Evolutionary conservation across 352 stramenopile genomes (phyloP), one percentile per base, ranked within the genome.

Genomic region (Pythium scleroteichum): DNA sequence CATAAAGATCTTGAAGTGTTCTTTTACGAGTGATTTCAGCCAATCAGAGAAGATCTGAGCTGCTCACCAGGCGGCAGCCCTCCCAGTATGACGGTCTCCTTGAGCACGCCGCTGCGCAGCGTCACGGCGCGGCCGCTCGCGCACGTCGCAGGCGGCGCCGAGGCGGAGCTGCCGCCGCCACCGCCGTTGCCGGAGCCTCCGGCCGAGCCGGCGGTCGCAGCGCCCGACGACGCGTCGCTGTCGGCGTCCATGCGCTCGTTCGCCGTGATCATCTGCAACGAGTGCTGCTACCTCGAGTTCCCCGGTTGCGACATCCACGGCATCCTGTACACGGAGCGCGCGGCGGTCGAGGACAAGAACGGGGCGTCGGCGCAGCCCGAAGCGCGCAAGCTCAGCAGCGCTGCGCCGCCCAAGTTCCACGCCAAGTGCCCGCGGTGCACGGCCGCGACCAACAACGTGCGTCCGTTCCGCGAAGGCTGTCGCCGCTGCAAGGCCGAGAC

Each of bases 261-360:
- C 53, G 84, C 84, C 6, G 82, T 85, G 27, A 94, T 96, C 62
- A 64, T 94, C 9, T 96, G 87, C 68, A 75, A 71, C 65, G 68
- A 82, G 26, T 96, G 87, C 48, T 73, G 85, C n/a, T 96, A 93
- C 61, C 64, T 96, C 19, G 87, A 96, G 66, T 96, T 96, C 54
- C 87, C 87, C 0, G 87, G 87, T 39, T 96, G 87, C 55, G 85
- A 96, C 53, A 78, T 94, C 8, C 87, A 96, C 50, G 84, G 86
- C 47, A 71, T 90, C 1, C 59, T 96, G 27, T 96, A 95, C 57
- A 92, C 85, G 6, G 72, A 96, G 35, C 71, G 71, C 42, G 53
- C 89, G n/a, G 32, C 57, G 6, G 40, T 33, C 12, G 49, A 64
- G n/a, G 51, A 59, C 33, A 50, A 57, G 14, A 10, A 23, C 48